Evolutionary conservation across 345 rosid genomes (phyloP), one percentile per base, ranked within the genome.

Genomic region (Isatis tinctoria): DNA sequence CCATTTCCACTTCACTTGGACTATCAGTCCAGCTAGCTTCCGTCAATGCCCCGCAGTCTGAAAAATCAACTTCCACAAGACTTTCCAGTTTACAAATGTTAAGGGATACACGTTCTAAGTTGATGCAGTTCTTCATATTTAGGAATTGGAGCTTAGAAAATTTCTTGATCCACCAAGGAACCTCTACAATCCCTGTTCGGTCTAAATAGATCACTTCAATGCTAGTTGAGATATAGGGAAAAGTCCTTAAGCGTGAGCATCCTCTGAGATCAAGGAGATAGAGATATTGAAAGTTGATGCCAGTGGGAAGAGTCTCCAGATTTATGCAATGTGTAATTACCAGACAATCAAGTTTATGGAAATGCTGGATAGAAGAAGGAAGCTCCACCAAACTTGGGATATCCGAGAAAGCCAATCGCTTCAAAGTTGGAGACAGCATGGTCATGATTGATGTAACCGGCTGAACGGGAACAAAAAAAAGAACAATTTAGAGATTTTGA

Each of bases 151-250:
- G 48, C 8, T 43, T 43, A 2, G 48, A 43, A 20, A n/a, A 43
- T 0, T 43, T 43, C 9, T 43, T n/a, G 0, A 43, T 43, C 48
- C 48, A 43, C 48, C 48, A 43, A 43, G 48, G 20, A n/a, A 43
- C 20, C 20, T 43, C 48, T 43, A 6, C 3, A 45, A 45, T 45
- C 51, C 10, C 24, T 8, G 51, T 45, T 45, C 24, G 1, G 22
- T 0, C 1, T 44, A 44, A 18, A 44, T 0, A 2, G 49, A 44
- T 2, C 0, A 5, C 1, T 44, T 3, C 0, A 1, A n/a, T 2
- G 10, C 1, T 44, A 10, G 49, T 44, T 0, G 49, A 44, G 20
- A 52, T 52, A 52, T 24, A 9, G 24, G 58, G 58, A 26, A 52
- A 52, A 12, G 7, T 52, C 33, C 30, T 52, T n/a, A 52, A 52